phyloP scores from a whole-genome alignment of 139 green algal genomes.

The Micromonas pusilla region DNA sequence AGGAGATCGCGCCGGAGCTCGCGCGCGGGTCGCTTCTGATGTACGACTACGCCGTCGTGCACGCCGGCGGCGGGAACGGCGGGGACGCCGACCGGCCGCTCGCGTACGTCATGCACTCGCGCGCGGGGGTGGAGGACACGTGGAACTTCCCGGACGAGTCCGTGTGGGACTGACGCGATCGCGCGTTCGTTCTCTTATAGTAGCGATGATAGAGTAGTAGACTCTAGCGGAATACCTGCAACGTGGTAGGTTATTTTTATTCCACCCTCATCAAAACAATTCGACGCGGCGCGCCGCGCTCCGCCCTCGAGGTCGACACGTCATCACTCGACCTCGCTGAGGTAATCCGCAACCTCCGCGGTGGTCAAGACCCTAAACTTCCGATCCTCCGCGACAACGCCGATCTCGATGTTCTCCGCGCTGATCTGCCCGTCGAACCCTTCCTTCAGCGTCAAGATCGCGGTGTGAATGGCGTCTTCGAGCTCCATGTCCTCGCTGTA shows the following conservation, averaged over 20 bases:
- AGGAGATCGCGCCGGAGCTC: neutral
- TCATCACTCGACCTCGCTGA: slow-evolving; percentile 92
- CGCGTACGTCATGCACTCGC: slow-evolving; percentile 10
- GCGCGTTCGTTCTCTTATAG: no score
- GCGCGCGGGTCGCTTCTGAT: neutral
- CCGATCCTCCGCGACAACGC: slow-evolving; percentile 80
- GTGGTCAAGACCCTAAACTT: slow-evolving; percentile 85
- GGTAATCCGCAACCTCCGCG: slow-evolving; percentile 92
- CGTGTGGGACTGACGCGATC: slow-evolving; percentile 15
- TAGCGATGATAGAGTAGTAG: no score
- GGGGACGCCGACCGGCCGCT: neutral
- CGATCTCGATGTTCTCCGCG: slow-evolving; percentile 78
- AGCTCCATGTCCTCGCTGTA: slow-evolving; percentile 97
- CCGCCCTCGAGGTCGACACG: no score
- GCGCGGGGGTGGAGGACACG: neutral
- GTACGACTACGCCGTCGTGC: slow-evolving; percentile 13
- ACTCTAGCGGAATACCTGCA: no score
- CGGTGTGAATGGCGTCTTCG: slow-evolving; percentile 96
- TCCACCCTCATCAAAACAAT: no score
- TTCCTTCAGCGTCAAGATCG: slow-evolving; percentile 94
- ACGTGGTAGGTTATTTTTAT: no score
- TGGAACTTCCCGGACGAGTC: slow-evolving; percentile 22
- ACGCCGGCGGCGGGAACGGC: slow-evolving; percentile 1
- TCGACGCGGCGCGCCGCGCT: no score
- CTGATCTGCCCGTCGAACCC: slow-evolving; percentile 90